Conservation (phyloP, 2,329 filamentous ascomycete species). For the Pestalotiopsis sp. region DNA sequence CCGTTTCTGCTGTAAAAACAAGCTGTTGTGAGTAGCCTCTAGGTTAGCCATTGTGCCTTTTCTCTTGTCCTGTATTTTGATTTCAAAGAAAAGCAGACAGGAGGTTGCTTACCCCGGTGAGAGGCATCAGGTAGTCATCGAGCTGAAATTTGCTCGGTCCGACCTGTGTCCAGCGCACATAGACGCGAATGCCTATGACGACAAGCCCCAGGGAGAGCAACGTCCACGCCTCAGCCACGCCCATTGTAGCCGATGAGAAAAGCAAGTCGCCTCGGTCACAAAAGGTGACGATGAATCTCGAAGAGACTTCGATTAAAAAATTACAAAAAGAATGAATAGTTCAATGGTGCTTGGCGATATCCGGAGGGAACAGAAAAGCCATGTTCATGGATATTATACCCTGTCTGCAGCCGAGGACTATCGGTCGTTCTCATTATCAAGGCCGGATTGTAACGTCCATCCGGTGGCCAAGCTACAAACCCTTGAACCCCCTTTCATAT, state of each 20-base stretch:
- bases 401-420: not conserved
- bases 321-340: not conserved
- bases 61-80: not conserved
- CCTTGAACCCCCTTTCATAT: not conserved
- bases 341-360: not conserved
- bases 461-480: not conserved
- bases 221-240: conserved; percentile 9
- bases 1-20: conserved; percentile 10
- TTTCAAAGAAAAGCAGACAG: not conserved
- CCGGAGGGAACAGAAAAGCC: not conserved
- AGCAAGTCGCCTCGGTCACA: not conserved
- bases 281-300: not conserved
- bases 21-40: not conserved
- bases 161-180: conserved; percentile 22
- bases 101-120: conserved; percentile 20
- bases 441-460: not conserved
- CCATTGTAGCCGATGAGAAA: not conserved
- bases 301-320: not conserved
- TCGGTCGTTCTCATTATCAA: not conserved
- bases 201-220: conserved; percentile 15
- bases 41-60: not conserved
- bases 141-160: conserved; percentile 19
- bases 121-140: conserved; percentile 28
- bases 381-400: not conserved
- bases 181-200: conserved; percentile 21